These are phyloP conservation scores for Aspergillus indologenus DNA, from an alignment of 495 filamentous ascomycete genomes.

Conservation along the genomic window DNA sequence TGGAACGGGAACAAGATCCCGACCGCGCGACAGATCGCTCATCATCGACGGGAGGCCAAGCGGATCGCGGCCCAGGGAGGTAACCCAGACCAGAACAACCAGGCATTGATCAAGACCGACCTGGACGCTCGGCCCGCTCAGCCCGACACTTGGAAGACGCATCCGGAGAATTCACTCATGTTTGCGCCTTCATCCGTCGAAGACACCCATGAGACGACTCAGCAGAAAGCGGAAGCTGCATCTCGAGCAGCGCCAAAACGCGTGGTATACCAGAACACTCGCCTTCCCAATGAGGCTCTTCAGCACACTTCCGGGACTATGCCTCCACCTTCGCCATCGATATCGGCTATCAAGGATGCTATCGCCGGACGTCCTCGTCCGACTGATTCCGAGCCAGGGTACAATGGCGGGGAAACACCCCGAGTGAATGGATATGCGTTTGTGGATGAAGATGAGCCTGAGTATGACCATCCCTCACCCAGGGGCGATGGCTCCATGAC, in stretches of 20 bases:
- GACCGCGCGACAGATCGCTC: constrained; percentile 77
- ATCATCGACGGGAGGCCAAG: constrained; percentile 65
- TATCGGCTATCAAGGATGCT: constrained; percentile 82
- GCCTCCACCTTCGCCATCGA: constrained; percentile 69
- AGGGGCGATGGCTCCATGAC: constrained; percentile 5
- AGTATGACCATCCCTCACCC: constrained; percentile 21
- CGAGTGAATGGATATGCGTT: constrained; percentile 91
- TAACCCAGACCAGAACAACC: constrained; percentile 27
- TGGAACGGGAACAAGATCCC: constrained; percentile 88
- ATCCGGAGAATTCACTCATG: constrained; percentile 83
- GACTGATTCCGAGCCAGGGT: constrained; percentile 63
- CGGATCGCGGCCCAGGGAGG: constrained; percentile 50
- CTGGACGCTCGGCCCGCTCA: constrained; percentile 70
- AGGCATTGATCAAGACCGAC: constrained; percentile 51
- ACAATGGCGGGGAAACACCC: constrained; percentile 73
- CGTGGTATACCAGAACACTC: constrained; percentile 82
- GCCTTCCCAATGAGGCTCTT: constrained; percentile 46
- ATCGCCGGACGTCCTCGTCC: constrained; percentile 71
- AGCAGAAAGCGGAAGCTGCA: constrained; percentile 63
- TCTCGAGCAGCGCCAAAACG: constrained; percentile 72
- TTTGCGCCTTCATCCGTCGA: constrained; percentile 71
- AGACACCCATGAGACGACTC: constrained; percentile 59
- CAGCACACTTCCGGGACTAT: constrained; percentile 28
- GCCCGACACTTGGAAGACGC: constrained; percentile 71
- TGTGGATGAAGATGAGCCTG: constrained; percentile 76